Evolutionary conservation across 495 filamentous ascomycete genomes (phyloP), one percentile per base, ranked within the genome.

Genomic region (Platismatia glauca): DNA sequence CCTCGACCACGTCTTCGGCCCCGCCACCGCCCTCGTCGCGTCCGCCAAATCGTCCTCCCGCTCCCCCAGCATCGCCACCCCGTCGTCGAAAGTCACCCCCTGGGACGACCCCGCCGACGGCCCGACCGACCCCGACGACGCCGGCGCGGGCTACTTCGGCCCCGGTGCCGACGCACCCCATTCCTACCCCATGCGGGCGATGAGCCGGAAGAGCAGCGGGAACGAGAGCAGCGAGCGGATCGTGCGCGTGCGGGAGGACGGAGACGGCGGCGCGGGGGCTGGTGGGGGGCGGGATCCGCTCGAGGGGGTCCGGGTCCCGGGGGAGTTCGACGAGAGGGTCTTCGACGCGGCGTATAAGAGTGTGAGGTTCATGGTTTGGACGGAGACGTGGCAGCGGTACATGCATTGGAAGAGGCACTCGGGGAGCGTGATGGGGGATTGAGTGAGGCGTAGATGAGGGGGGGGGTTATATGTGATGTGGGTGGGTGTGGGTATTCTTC

Each of bases 311-410:
- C 66, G 71, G 4, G 77, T 86, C 33, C 80, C 83, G 1, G 71
- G 69, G 7, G 73, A 67, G 0, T 86, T 87, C 59, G 75, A 78
- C 41, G 71, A 71, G 7, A 64, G 48, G 2, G 76, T 87, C 24
- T 88, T 89, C 56, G 81, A 84, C 55, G 74, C 70, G 2, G 83
- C 84, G 0, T 78, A 85, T 69, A 66, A 74, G 56, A 82, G 80
- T 60, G 82, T 87, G 71, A 85, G 86, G 73, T 86, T 86, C 65
- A 74, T 87, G 16, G 85, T 89, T 3, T 76, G 86, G 59, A 85
- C 82, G 15, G 87, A 88, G 68, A 89, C 85, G n/a, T 89, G 86
- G 86, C 81, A 67, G 65, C 20, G 61, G 16, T 67, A 62, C 15
- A 53, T 53, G 50, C 29, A 8, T 0, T 53, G 50, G 50, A 31